phyloP scores from a whole-genome alignment of 2,329 filamentous ascomycete species.

The Aspergillus carbonarius region DNA sequence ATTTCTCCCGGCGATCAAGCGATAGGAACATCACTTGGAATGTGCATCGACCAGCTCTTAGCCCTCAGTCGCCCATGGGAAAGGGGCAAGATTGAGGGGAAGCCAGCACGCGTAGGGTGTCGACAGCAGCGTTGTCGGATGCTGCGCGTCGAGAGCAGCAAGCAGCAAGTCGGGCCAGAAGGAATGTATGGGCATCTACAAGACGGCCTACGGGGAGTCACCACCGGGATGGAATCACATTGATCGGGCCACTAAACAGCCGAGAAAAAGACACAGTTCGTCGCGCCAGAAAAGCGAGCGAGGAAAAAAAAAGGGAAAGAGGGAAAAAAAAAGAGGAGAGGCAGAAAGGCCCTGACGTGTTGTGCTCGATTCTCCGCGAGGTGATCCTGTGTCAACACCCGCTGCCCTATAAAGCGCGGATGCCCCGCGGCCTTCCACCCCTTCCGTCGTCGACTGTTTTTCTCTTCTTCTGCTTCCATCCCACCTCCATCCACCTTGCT shows the following conservation, averaged over 20 bases:
- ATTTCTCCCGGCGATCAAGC: background rate
- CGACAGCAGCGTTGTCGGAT: slow-evolving; percentile 1
- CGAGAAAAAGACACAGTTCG: slow-evolving; percentile 2
- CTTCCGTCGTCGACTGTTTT: slow-evolving; percentile 38
- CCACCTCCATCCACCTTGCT: slow-evolving; percentile 16
- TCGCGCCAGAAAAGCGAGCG: background rate
- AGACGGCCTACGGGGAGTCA: background rate
- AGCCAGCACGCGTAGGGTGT: slow-evolving; percentile 6
- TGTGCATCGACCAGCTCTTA: background rate
- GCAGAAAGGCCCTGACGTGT: slow-evolving; percentile 22
- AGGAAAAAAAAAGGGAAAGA: slow-evolving; percentile 3
- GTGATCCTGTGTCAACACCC: slow-evolving; percentile 45
- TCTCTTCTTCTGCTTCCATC: slow-evolving; percentile 25
- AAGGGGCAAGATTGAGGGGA: slow-evolving; percentile 1
- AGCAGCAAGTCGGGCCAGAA: slow-evolving; percentile 12
- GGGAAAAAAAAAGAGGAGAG: background rate
- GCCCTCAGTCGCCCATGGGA: background rate
- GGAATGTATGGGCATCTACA: slow-evolving; percentile 3
- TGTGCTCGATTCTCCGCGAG: slow-evolving; percentile 14
- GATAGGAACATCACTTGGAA: background rate
- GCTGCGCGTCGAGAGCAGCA: slow-evolving; percentile 13
- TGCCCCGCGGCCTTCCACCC: slow-evolving; percentile 42
- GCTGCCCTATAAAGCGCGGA: slow-evolving; percentile 44
- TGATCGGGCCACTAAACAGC: slow-evolving; percentile 12
- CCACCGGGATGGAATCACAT: slow-evolving; percentile 1